These are phyloP conservation scores for Fusarium torreyae DNA, from an alignment of 2,329 filamentous ascomycete species.

Conservation along the genomic window DNA sequence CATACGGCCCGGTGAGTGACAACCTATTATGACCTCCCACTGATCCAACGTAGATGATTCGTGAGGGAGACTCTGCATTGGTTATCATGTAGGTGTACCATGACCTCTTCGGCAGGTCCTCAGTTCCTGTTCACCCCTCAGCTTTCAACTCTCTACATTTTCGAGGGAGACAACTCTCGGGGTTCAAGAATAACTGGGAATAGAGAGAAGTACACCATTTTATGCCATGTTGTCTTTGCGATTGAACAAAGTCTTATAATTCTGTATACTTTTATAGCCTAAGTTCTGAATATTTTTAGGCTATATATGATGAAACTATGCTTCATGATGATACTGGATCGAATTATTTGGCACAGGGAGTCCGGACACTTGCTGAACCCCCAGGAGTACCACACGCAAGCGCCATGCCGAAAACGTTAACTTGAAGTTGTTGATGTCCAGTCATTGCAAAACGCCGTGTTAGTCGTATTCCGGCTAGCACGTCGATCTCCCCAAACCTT, in stretches of 20 bases:
- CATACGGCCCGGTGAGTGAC: constrained; percentile 29
- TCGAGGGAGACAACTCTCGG: neutral
- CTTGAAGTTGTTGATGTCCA: constrained; percentile 31
- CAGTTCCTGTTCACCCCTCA: constrained; percentile 17
- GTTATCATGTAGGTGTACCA: constrained; percentile 28
- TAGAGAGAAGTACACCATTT: neutral
- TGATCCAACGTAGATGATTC: constrained; percentile 23
- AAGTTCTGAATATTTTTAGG: too few relatives aligned
- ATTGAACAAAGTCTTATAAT: neutral
- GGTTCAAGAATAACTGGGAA: too few relatives aligned
- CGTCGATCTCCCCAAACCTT: constrained; percentile 37
- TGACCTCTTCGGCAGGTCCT: constrained; percentile 30
- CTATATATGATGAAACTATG: too few relatives aligned
- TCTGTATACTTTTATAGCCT: too few relatives aligned
- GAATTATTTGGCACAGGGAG: too few relatives aligned
- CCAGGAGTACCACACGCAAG: neutral
- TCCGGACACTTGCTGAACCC: too few relatives aligned
- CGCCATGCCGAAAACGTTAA: constrained; percentile 34
- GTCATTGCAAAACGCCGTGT: constrained; percentile 22
- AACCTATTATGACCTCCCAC: constrained; percentile 24
- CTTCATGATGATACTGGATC: too few relatives aligned
- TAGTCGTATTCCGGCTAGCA: constrained; percentile 33
- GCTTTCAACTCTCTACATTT: constrained; percentile 22
- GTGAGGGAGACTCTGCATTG: constrained; percentile 16
- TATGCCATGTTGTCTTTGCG: neutral